Evolutionary conservation across 345 rosid genomes (phyloP), one percentile per base, ranked within the genome.

Genomic region (Abelmoschus esculentus): DNA sequence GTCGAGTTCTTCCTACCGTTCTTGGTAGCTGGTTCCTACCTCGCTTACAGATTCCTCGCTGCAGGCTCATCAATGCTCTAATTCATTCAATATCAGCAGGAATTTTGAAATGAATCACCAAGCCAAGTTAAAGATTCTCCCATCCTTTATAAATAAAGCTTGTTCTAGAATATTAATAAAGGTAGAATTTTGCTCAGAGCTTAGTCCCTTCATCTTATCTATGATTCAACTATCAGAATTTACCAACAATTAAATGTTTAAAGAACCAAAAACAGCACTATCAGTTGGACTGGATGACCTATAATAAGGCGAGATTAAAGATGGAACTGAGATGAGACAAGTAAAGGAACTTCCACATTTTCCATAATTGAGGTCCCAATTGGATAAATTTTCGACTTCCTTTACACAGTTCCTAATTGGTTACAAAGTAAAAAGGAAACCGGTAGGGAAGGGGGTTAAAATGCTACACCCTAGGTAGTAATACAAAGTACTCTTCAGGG

Each of bases 1-100:
- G 58, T 81, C 2, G 81, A 83, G 80, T 75, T 86, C 69, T 69
- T 77, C 36, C 72, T 83, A 56, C 88, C 90, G 0, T 66, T 84
- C 6, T 18, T 77, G 67, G 87, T 78, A 64, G 83, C 86, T 17
- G 80, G 78, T 40, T 80, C 86, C 50, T 84, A 72, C 78, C 81
- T 87, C 58, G 54, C 71, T 71, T 86, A 78, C 80, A 73, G 83
- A 69, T 81, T 34, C 56, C 54, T 75, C 18, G 62, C 76, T 13
- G 15, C 52, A 59, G 22, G 58, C 15, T 19, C 70, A 2, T 53
- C 62, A 17, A 74, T 32, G 73, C 29, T 73, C 46, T 59, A 44
- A 58, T 10, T 13, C 7, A 55, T 26, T 14, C 28, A 40, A 22
- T 19, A 42, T 69, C 18, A 56, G 12, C 53, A 56, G 53, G 44